Evolutionary conservation across 192 early-diverging fungal genomes (phyloP).

Genomic region (Coemansia sp.): DNA sequence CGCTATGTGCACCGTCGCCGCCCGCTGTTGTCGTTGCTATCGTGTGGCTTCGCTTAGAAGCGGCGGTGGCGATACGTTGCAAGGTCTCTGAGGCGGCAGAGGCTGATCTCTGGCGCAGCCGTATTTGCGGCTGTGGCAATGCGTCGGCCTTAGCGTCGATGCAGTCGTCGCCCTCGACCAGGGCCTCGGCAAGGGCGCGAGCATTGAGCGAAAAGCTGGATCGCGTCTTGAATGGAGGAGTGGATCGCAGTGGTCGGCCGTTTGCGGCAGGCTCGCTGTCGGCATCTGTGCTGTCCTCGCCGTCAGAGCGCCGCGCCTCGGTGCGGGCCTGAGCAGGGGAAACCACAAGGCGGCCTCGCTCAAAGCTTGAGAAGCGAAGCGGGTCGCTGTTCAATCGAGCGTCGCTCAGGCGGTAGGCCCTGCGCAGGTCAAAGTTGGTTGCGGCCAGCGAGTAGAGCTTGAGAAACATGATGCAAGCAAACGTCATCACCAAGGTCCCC

Average conservation of each 20-base stretch:
- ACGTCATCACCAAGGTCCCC: slow-evolving; percentile 64
- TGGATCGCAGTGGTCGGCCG: background rate
- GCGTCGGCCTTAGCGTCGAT: slow-evolving; percentile 54
- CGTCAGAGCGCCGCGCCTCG: background rate
- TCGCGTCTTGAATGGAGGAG: slow-evolving; percentile 13
- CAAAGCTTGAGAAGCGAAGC: slow-evolving; percentile 22
- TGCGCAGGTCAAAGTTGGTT: slow-evolving; percentile 78
- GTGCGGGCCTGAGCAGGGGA: background rate
- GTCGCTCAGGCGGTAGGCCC: slow-evolving; percentile 59
- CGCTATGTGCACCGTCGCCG: slow-evolving; percentile 19
- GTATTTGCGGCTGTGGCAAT: slow-evolving; percentile 34
- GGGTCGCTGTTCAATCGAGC: slow-evolving; percentile 39
- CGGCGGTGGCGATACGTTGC: slow-evolving; percentile 16
- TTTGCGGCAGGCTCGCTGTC: background rate
- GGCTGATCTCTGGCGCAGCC: slow-evolving; percentile 20
- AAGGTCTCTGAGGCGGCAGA: slow-evolving; percentile 28
- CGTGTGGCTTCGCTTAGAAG: background rate
- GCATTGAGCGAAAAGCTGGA: slow-evolving; percentile 51
- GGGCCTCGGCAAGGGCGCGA: slow-evolving; percentile 24
- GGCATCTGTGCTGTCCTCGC: background rate
- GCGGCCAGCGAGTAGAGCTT: slow-evolving; percentile 82
- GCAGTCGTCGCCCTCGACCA: slow-evolving; percentile 39
- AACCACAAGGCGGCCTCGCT: slow-evolving; percentile 28
- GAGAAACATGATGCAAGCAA: slow-evolving; percentile 72
- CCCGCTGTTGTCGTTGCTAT: background rate